Evolutionary conservation across 176 grass and related monocot genomes (phyloP).

Genomic region (Zoysia pacifica): DNA sequence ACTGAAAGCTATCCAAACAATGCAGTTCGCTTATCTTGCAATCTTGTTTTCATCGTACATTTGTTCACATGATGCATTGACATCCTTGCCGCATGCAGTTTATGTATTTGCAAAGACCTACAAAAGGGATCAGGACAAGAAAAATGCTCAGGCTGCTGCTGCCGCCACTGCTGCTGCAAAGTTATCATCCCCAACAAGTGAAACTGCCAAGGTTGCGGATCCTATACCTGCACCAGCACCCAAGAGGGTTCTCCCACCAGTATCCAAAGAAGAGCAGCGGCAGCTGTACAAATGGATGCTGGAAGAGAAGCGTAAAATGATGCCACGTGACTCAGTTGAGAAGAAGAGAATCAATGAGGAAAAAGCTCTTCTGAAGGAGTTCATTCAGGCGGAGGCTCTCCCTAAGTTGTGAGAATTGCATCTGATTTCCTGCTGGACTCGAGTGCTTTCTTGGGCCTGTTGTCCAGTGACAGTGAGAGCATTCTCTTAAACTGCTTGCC

Average conservation of each 20-base stretch:
- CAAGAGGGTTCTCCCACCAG: slow-evolving; percentile 53
- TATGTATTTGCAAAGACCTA: slow-evolving; percentile 78
- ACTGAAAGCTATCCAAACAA: background rate
- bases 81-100: slow-evolving; percentile 51
- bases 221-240: slow-evolving; percentile 21
- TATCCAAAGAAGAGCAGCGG: slow-evolving; percentile 68
- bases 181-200: slow-evolving; percentile 15
- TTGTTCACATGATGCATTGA: slow-evolving; percentile 9
- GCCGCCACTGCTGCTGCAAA: slow-evolving; percentile 26
- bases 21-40: slow-evolving; percentile 9
- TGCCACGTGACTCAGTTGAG: slow-evolving; percentile 49
- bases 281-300: slow-evolving; percentile 90
- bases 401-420: slow-evolving; percentile 56
- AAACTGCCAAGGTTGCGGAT: slow-evolving; percentile 36
- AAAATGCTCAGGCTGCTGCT: slow-evolving; percentile 39
- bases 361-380: slow-evolving; percentile 88
- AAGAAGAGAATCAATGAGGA: slow-evolving; percentile 84
- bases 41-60: background rate
- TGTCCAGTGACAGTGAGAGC: background rate
- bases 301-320: slow-evolving; percentile 83
- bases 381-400: slow-evolving; percentile 57
- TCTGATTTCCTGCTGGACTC: slow-evolving; percentile 13
- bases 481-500: slow-evolving; percentile 18
- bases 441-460: background rate
- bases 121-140: slow-evolving; percentile 56